phyloP scores from a whole-genome alignment of 2,329 filamentous ascomycete genomes.

The Ilyonectria robusta region DNA sequence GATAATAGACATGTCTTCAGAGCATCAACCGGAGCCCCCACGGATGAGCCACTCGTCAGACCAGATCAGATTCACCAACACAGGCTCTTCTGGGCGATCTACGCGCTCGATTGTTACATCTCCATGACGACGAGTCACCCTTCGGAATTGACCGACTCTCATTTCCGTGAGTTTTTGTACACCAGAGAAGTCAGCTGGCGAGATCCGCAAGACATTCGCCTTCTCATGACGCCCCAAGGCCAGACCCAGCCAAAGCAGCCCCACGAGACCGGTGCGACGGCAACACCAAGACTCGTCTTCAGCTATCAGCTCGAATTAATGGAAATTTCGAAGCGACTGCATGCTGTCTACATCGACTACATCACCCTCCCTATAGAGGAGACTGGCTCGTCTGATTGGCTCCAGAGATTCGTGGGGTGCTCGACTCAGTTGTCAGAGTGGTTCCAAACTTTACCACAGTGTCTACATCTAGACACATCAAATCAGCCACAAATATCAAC shows the following conservation, averaged over 20 bases:
- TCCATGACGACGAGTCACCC: conserved; percentile 22
- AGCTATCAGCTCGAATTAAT: not conserved
- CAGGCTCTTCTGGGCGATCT: conserved; percentile 30
- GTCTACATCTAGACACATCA: not conserved
- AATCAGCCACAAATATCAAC: not conserved
- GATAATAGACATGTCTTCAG: conserved; percentile 1
- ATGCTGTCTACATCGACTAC: not conserved
- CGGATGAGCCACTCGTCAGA: not conserved
- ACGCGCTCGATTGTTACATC: conserved; percentile 25
- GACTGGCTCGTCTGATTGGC: not conserved
- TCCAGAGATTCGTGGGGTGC: not conserved
- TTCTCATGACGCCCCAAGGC: not conserved
- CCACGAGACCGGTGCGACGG: too few species aligned
- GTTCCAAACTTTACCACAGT: not conserved
- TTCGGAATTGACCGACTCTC: conserved; percentile 6
- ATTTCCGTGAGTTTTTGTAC: conserved; percentile 12
- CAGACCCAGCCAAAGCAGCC: too few species aligned
- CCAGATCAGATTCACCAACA: not conserved
- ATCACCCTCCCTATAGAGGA: not conserved
- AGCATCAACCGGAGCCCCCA: not conserved
- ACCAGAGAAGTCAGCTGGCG: conserved; percentile 10
- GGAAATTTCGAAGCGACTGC: not conserved
- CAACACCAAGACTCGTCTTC: not conserved
- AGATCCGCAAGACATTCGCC: not conserved
- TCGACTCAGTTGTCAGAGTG: not conserved